Conservation (phyloP, 2,329 filamentous ascomycete genomes). For the Talaromyces albobiverticillius region DNA sequence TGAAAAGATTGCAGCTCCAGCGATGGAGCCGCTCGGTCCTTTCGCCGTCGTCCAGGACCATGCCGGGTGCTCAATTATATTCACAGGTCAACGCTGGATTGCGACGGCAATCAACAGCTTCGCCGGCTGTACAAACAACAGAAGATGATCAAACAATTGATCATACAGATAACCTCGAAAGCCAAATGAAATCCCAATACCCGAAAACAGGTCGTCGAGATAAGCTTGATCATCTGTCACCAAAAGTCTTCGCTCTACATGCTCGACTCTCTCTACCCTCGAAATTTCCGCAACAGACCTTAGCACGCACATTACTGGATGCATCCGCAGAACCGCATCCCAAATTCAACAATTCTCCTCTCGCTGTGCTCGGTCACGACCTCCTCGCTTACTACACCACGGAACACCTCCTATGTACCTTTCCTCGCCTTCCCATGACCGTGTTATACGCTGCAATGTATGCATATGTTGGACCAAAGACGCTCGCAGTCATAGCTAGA, state of each 20-base stretch:
- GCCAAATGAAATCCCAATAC: conserved; percentile 33
- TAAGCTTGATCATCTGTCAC: conserved; percentile 74
- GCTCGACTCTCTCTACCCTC: conserved; percentile 79
- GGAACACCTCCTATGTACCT: conserved; percentile 84
- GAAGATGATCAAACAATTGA: conserved; percentile 27
- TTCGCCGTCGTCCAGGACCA: conserved; percentile 46
- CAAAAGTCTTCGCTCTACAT: conserved; percentile 90
- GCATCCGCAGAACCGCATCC: conserved; percentile 75
- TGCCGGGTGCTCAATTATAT: conserved; percentile 38
- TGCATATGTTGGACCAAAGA: conserved; percentile 74
- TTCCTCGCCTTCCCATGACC: conserved; percentile 85
- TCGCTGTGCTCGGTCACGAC: conserved; percentile 76
- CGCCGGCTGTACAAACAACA: conserved; percentile 27
- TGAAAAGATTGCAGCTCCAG: conserved; percentile 52
- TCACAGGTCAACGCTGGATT: conserved; percentile 32
- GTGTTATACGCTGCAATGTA: conserved; percentile 83
- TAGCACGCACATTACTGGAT: conserved; percentile 83
- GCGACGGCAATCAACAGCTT: conserved; percentile 43
- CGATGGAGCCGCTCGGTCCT: conserved; percentile 52
- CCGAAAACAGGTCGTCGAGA: no score
- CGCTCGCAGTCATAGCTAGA: conserved; percentile 68
- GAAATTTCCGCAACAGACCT: conserved; percentile 78
- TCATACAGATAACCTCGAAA: conserved; percentile 24
- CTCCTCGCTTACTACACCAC: conserved; percentile 85
- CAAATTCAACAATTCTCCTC: conserved; percentile 82